Conservation (phyloP, 768 basidiomycete species). For the Leccinum boreale region DNA sequence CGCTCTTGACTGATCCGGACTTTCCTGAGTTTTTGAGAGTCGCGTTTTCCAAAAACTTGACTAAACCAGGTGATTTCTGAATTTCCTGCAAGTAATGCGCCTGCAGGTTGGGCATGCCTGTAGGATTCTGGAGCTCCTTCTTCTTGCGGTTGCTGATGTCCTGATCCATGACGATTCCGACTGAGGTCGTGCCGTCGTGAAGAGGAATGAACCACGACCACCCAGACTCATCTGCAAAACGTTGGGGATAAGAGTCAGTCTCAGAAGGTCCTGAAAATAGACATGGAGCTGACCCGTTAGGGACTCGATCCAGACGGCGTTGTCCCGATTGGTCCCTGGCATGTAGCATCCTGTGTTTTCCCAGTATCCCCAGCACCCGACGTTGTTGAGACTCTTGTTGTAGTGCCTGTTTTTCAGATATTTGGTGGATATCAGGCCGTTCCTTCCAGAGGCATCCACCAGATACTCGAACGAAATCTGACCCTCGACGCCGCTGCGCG, state of each 20-base stretch:
- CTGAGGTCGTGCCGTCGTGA: neutral
- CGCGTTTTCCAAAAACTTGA: no score
- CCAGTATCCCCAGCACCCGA: slow-evolving; percentile 40
- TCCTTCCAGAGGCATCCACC: slow-evolving; percentile 12
- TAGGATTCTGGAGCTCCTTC: neutral
- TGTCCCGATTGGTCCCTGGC: slow-evolving; percentile 29
- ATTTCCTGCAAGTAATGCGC: no score
- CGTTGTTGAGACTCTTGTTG: slow-evolving; percentile 32
- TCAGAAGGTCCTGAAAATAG: no score
- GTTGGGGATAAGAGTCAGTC: no score
- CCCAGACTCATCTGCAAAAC: neutral
- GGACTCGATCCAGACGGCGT: slow-evolving; percentile 37
- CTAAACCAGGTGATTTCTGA: no score
- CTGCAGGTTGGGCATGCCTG: neutral
- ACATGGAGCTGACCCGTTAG: slow-evolving; percentile 11
- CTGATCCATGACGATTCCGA: neutral
- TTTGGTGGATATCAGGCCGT: slow-evolving; percentile 20
- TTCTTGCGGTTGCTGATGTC: neutral
- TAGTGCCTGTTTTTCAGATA: slow-evolving; percentile 33
- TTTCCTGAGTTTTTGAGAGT: no score
- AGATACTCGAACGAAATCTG: slow-evolving; percentile 5
- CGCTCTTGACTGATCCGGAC: no score
- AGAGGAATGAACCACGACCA: neutral
- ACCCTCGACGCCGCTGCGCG: slow-evolving; percentile 1
- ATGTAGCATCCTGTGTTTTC: slow-evolving; percentile 27